Evolutionary conservation across 2,329 filamentous ascomycete genomes (phyloP), one percentile per base, ranked within the genome.

Genomic region (Cladophialophora bantiana): DNA sequence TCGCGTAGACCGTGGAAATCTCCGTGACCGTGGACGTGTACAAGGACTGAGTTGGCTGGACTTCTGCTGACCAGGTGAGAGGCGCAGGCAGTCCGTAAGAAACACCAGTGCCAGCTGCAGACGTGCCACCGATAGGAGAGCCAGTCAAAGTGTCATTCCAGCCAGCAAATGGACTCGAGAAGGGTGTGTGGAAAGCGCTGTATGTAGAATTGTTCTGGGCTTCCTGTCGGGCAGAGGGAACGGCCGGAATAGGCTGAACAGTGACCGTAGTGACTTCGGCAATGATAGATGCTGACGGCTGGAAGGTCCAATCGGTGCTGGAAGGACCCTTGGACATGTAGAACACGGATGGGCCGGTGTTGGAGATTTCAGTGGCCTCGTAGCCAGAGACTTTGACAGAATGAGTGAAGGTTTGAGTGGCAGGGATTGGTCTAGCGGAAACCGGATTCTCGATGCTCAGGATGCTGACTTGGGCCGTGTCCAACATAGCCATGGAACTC

Each of bases 331-430:
- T 58, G n/a, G 63, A 66, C 52, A 63, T 20, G 63, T 71, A 71
- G 59, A 68, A 67, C 7, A 70, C 68, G 2, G 68, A 64, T 12
- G n/a, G 53, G 40, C 63, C 63, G 50, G 65, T 59, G 60, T 70
- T 60, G 18, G 68, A 20, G 31, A 68, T 32, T 50, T 73, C 71
- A n/a, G 71, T 73, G 15, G 65, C 71, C 50, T 66, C 62, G 50
- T 64, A 69, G 31, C 70, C 71, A 45, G 70, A 68, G 45, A 68
- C 70, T 4, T 2, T n/a, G 45, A 71, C 59, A 7, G 68, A 59
- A 40, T 70, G 48, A 52, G 65, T 70, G 64, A 70, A 70, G 12
- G 61, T 52, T 26, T 62, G 42, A 9, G 66, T 59, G 10, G 50
- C 64, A 36, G 68, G 65, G 26, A 66, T 54, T 40, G 63, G 63